These are phyloP conservation scores for Biancaea sappan DNA, from an alignment of 306 rosid species.

Conservation along the genomic window DNA sequence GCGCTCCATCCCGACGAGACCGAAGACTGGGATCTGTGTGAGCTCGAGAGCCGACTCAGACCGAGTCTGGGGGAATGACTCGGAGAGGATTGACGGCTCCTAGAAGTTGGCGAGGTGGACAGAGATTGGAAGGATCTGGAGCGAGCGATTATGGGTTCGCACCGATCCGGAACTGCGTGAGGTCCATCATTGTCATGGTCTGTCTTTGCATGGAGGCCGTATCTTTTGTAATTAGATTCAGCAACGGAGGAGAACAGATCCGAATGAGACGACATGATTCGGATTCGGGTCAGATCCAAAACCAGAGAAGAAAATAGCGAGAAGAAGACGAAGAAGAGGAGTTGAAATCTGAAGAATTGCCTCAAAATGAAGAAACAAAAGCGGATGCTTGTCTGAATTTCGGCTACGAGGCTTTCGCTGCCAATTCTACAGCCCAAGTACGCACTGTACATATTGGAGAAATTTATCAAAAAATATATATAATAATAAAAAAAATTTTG, in stretches of 20 bases:
- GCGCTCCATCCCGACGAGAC: conserved; percentile 24
- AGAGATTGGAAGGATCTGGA: conserved; percentile 44
- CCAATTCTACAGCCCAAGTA: not conserved
- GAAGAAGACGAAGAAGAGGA: not conserved
- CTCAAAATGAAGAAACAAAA: not conserved
- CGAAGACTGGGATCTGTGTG: conserved; percentile 42
- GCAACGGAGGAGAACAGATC: not conserved
- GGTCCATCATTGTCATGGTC: conserved; percentile 4
- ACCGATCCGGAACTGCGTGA: conserved; percentile 36
- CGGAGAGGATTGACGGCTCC: conserved; percentile 64
- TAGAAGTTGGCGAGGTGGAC: conserved; percentile 44
- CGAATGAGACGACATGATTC: not conserved
- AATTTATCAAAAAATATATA: not conserved
- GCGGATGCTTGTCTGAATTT: not conserved
- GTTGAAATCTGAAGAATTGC: not conserved
- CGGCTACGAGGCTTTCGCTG: not conserved
- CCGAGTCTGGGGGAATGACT: conserved; percentile 52
- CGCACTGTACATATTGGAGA: not conserved
- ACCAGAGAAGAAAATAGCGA: not conserved
- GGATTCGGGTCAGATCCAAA: not conserved
- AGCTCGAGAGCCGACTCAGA: conserved; percentile 63
- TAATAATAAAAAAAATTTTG: too few species aligned
- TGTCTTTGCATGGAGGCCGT: not conserved
- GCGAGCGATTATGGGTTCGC: conserved; percentile 38
- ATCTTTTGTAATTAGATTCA: not conserved